Base-by-base conservation (phyloP, 2,329 filamentous ascomycete species). In the Nannizzia gypsea region DNA sequence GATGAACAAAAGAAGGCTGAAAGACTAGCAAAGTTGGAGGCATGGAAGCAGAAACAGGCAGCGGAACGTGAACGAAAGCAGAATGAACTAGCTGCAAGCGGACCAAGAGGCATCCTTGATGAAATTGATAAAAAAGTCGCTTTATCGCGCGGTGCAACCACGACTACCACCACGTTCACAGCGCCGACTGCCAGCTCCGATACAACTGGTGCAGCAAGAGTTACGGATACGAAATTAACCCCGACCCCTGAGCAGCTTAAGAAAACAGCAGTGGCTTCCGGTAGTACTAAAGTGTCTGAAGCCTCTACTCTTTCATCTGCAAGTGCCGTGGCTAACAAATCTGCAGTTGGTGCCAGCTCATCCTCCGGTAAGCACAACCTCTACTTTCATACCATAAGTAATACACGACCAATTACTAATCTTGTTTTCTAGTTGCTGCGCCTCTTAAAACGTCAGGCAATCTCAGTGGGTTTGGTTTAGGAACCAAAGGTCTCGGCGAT, bases 41-140 rank as follows among this genome's bases (percentile, higher is more conserved):
- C 89, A 60, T 96, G 90, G 91, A 96, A 96, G 75, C 88, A 90
- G 73, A 92, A 91, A 74, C 86, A 90, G 70, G 79, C 80, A 4
- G 88, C 89, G 64, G 84, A 85, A 69, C 86, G 86, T 66, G 86
- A 86, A 66, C 82, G 81, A 63, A 89, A 89, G 70, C 83, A 88
- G 69, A 85, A 83, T 67, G 83, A 87, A 67, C 80, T 85, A 50
- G 73, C 73, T 42, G 83, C 83, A 58, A 78, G 82, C 44, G 84
- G 83, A 64, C 81, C 85, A 42, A 79, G 83, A 66, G 87, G 81
- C 66, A 81, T 90, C 59, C 76, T 87, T 60, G 84, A 86, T 67
- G 83, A 87, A 72, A 89, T 88, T 79, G 88, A 87, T 71, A 84
- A 83, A 70, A 89, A 83, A 73, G 81, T 82, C 58, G 82, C 77